These are phyloP conservation scores for Penicillium desertorum DNA, from an alignment of 495 filamentous ascomycete genomes.

Conservation along the genomic window DNA sequence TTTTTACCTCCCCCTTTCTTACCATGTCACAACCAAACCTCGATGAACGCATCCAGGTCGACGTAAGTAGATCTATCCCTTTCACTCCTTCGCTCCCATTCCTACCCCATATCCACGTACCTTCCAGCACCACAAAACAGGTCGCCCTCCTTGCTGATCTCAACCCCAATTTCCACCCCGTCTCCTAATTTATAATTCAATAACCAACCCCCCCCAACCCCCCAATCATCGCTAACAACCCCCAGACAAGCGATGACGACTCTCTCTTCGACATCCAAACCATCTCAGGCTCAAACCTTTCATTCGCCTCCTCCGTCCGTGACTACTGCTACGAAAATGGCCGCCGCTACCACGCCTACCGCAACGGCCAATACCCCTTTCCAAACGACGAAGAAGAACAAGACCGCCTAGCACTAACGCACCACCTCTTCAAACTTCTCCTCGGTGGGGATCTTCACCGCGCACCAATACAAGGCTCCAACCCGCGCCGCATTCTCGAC, in stretches of 20 bases:
- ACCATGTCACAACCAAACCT: conserved; percentile 38
- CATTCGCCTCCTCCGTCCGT: conserved; percentile 47
- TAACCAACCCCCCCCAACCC: not conserved
- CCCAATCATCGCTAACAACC: conserved; percentile 2
- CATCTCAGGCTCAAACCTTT: conserved; percentile 42
- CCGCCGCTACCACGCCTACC: conserved; percentile 61
- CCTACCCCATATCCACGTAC: not conserved
- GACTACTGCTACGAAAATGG: conserved; percentile 59
- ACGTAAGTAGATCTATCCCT: conserved; percentile 31
- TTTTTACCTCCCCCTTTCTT: not conserved
- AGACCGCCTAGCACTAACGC: conserved; percentile 67
- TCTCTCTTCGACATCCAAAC: conserved; percentile 39
- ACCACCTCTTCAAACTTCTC: conserved; percentile 56
- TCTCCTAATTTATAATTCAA: not conserved
- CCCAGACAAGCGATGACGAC: conserved; percentile 47
- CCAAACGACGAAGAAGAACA: conserved; percentile 62
- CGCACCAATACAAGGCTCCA: conserved; percentile 41
- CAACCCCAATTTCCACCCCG: not conserved
- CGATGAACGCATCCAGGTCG: conserved; percentile 39
- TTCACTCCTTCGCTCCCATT: not conserved
- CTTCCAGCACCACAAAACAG: not conserved
- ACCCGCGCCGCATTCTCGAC: conserved; percentile 39
- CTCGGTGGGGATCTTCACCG: conserved; percentile 54
- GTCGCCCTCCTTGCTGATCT: not conserved
- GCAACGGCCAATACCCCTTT: conserved; percentile 54